Evolutionary conservation across 139 green algal species (phyloP).

Genomic region (Asterochloris erici): DNA sequence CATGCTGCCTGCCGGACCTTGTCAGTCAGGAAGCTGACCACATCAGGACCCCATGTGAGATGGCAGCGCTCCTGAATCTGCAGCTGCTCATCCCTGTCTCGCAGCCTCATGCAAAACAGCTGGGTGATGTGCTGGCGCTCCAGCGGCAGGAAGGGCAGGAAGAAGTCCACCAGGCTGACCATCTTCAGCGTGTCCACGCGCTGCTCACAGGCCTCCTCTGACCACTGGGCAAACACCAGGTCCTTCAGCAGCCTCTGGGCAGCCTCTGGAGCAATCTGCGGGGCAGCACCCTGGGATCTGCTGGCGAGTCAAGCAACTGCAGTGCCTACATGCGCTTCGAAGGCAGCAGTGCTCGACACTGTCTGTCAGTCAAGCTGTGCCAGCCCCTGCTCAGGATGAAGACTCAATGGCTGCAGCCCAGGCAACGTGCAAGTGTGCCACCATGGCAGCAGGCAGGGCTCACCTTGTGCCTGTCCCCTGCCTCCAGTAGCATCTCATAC

Average conservation of each 20-base stretch:
- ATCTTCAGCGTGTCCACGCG: slow-evolving; percentile 68
- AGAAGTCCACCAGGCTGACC: slow-evolving; percentile 65
- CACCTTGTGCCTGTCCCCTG: slow-evolving; percentile 44
- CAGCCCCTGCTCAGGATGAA: no score
- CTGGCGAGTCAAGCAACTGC: not conserved
- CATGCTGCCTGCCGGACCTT: slow-evolving; percentile 27
- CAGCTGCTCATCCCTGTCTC: slow-evolving; percentile 19
- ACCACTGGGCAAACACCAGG: slow-evolving; percentile 69
- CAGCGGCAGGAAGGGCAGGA: slow-evolving; percentile 78
- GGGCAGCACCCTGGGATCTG: not conserved
- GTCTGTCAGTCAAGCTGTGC: no score
- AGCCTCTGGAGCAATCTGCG: slow-evolving; percentile 42
- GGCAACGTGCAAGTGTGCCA: no score
- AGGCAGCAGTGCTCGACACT: no score
- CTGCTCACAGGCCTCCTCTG: slow-evolving; percentile 52
- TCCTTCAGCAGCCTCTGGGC: slow-evolving; percentile 65
- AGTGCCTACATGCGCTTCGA: no score
- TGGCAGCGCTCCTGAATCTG: not conserved
- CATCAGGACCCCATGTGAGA: slow-evolving; percentile 40
- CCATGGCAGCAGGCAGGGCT: not conserved
- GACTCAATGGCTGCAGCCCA: no score
- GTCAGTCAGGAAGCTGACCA: slow-evolving; percentile 56
- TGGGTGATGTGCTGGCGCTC: slow-evolving; percentile 42
- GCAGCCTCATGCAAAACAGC: slow-evolving; percentile 48
- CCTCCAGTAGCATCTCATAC: slow-evolving; percentile 45